A percentile compares a stretch with the other conserved stretches of the same genome.
phyloP scores from a whole-genome alignment of 192 early-diverging fungal genomes.

The Coemansia asiatica region DNA sequence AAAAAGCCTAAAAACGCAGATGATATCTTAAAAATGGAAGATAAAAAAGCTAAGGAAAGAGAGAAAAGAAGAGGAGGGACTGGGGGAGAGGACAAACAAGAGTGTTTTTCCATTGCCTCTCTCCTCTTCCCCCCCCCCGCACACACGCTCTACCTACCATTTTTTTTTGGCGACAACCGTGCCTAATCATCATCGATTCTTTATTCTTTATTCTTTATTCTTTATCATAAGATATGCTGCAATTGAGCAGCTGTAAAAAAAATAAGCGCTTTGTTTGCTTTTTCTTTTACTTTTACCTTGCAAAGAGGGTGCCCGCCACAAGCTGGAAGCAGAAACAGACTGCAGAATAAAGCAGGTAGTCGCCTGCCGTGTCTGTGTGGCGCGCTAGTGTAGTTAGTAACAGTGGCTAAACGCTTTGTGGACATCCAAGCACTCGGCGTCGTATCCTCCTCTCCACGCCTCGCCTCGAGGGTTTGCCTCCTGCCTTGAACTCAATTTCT shows the following conservation, averaged over 20 bases:
- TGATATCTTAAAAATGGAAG: not conserved
- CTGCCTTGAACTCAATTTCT: no score
- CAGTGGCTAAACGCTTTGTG: not conserved
- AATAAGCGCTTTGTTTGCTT: no score
- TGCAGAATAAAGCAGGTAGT: not conserved
- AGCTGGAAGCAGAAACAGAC: not conserved
- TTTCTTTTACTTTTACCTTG: not conserved
- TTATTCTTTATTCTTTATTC: no score
- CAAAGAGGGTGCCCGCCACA: not conserved
- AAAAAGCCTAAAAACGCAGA: conserved; percentile 11
- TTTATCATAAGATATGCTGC: no score
- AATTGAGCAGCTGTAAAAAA: no score
- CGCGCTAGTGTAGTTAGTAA: not conserved
- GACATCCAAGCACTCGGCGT: not conserved
- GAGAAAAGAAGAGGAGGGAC: not conserved
- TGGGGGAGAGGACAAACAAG: not conserved
- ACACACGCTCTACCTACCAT: not conserved
- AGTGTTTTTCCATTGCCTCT: not conserved
- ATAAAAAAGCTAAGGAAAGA: not conserved
- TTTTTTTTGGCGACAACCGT: not conserved
- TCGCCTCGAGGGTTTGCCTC: not conserved
- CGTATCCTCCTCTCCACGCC: not conserved
- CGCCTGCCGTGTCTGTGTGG: not conserved
- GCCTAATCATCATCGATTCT: no score
- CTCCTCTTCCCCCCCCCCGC: not conserved